Evolutionary conservation across 257 asterid genomes (phyloP).

Genomic region (Nicotiana noctiflora): DNA sequence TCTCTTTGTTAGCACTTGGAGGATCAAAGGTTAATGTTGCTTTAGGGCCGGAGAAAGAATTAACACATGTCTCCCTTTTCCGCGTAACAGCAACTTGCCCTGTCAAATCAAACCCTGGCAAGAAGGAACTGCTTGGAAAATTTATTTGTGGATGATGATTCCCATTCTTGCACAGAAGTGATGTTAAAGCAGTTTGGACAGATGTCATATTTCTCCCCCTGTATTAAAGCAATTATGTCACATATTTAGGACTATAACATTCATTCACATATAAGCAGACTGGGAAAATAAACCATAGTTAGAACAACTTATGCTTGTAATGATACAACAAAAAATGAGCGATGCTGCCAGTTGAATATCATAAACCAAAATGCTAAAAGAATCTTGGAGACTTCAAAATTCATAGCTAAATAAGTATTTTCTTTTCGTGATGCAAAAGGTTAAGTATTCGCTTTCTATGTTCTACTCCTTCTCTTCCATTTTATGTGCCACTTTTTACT

Average conservation of each 20-base stretch:
- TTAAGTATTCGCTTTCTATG: background rate
- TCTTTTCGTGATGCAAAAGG: background rate
- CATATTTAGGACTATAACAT: background rate
- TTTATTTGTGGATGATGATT: constrained; percentile 37
- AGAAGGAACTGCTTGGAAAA: constrained; percentile 39
- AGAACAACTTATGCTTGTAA: background rate
- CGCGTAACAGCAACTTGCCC: constrained; percentile 23
- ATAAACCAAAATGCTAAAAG: background rate
- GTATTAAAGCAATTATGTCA: background rate
- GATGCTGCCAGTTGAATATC: background rate
- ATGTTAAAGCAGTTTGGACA: constrained; percentile 58
- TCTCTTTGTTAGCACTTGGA: constrained; percentile 39
- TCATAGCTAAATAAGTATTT: background rate
- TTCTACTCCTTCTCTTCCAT: background rate
- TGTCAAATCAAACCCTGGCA: constrained; percentile 43
- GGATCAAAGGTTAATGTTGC: constrained; percentile 83
- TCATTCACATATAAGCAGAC: background rate
- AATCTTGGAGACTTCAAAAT: background rate
- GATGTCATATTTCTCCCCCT: constrained; percentile 50
- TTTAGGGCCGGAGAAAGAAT: constrained; percentile 32
- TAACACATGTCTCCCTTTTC: constrained; percentile 26
- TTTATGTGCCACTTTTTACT: background rate
- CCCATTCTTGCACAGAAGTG: constrained; percentile 54
- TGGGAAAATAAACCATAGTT: background rate
- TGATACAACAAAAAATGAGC: background rate